A percentile compares a stretch with the other conserved stretches of the same genome.
phyloP scores from a whole-genome alignment of 306 rosid genomes.

The Canavalia ensiformis region DNA sequence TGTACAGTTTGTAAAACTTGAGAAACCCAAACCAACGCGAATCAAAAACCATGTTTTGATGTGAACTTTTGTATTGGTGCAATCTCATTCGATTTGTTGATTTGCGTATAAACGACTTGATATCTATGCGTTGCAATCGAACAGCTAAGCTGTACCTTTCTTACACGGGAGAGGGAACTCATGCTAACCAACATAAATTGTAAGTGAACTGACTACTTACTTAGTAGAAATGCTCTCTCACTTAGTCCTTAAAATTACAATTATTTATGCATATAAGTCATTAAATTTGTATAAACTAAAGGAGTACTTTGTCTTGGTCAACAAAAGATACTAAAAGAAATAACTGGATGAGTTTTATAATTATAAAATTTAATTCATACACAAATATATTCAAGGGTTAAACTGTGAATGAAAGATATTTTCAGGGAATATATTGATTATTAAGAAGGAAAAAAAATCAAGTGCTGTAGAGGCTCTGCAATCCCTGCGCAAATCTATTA shows the following conservation, averaged over 20 bases:
- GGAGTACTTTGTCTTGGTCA: neutral
- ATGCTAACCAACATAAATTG: neutral
- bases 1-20: slow-evolving; percentile 2
- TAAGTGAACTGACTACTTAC: no score
- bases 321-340: neutral
- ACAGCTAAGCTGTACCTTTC: neutral
- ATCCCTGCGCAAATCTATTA: neutral
- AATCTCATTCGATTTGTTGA: neutral
- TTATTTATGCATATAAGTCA: neutral
- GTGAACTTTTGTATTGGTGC: neutral
- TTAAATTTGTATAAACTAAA: neutral
- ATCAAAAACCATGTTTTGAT: slow-evolving; percentile 11
- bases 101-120: neutral
- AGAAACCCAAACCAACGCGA: slow-evolving; percentile 6
- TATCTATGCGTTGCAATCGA: neutral
- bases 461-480: neutral
- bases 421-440: neutral
- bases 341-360: neutral
- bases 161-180: neutral
- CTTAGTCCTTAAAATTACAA: neutral
- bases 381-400: neutral
- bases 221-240: no score
- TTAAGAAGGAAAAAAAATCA: neutral
- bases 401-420: neutral
- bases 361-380: neutral